Percentiles rank a stretch among this genome's conserved stretches.
Conservation (phyloP, 1,284 basidiomycete genomes). For the Tilletiaria anomala region DNA sequence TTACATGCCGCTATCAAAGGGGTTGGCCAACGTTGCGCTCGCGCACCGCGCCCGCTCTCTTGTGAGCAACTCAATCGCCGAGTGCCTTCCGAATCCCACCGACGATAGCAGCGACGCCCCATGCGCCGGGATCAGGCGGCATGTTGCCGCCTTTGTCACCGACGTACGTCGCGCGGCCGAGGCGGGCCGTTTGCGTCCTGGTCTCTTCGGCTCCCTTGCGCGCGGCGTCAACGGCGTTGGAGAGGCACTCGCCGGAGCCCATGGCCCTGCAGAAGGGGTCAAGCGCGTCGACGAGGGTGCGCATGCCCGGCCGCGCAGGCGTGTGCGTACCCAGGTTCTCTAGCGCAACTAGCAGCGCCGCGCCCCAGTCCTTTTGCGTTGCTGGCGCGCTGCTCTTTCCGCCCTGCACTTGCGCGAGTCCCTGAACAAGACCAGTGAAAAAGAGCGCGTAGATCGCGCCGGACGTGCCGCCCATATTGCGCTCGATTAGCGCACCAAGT, state of each 20-base stretch:
- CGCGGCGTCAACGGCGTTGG: slow-evolving; percentile 41
- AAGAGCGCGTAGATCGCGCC: slow-evolving; percentile 48
- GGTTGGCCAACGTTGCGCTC: too few species aligned
- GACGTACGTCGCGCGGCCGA: slow-evolving; percentile 48
- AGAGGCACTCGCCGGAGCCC: slow-evolving; percentile 27
- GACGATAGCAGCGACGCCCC: slow-evolving; percentile 44
- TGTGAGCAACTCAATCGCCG: too few species aligned
- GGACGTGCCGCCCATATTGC: slow-evolving; percentile 41
- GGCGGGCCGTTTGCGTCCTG: slow-evolving; percentile 43
- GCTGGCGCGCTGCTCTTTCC: slow-evolving; percentile 9
- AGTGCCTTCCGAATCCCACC: slow-evolving; percentile 31
- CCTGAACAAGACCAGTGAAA: slow-evolving; percentile 43
- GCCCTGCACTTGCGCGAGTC: slow-evolving; percentile 9
- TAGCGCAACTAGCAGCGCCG: slow-evolving; percentile 24
- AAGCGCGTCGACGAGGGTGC: slow-evolving; percentile 49
- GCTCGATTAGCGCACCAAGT: slow-evolving; percentile 16
- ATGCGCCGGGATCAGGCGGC: slow-evolving; percentile 49
- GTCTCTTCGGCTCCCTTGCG: slow-evolving; percentile 46
- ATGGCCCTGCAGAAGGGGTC: slow-evolving; percentile 44
- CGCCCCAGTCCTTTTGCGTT: slow-evolving; percentile 25
- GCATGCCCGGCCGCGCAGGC: slow-evolving; percentile 47
- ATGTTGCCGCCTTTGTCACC: slow-evolving; percentile 24
- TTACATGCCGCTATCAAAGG: too few species aligned
- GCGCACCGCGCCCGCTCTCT: too few species aligned
- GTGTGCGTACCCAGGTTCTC: slow-evolving; percentile 43